These are phyloP conservation scores for Trichoderma aggressivum DNA, from an alignment of 2,329 filamentous ascomycete species.

Conservation along the genomic window DNA sequence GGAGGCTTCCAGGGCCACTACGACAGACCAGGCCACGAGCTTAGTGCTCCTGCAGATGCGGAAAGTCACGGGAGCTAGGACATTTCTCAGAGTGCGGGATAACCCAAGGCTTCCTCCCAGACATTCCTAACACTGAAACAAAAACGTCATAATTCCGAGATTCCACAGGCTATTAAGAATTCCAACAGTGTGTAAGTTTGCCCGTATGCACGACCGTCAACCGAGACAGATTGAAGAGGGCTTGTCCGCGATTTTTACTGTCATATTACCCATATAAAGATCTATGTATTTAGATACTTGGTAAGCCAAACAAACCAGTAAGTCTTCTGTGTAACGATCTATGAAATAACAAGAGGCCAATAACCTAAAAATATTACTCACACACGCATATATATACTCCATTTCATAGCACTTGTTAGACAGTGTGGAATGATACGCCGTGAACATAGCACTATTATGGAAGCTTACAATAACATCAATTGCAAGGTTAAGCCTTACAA, in stretches of 20 bases:
- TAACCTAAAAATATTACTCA: not conserved
- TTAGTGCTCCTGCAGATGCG: not conserved
- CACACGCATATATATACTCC: not conserved
- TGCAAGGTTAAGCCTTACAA: not conserved
- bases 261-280: not conserved
- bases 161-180: not conserved
- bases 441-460: not conserved
- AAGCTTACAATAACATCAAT: not conserved
- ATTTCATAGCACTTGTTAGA: not conserved
- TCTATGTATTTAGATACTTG: not conserved
- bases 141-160: not conserved
- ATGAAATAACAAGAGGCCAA: not conserved
- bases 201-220: not conserved
- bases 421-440: not conserved
- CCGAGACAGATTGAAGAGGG: not conserved
- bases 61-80: not conserved
- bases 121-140: not conserved
- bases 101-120: not conserved
- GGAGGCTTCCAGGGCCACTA: not conserved
- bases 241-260: not conserved
- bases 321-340: not conserved
- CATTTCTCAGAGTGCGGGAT: not conserved
- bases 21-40: not conserved
- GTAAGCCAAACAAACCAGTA: not conserved
- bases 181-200: not conserved